Evolutionary conservation across 108 stramenopile species (phyloP), one percentile per base, ranked within the genome.

Genomic region (Skeletonema marinoi): DNA sequence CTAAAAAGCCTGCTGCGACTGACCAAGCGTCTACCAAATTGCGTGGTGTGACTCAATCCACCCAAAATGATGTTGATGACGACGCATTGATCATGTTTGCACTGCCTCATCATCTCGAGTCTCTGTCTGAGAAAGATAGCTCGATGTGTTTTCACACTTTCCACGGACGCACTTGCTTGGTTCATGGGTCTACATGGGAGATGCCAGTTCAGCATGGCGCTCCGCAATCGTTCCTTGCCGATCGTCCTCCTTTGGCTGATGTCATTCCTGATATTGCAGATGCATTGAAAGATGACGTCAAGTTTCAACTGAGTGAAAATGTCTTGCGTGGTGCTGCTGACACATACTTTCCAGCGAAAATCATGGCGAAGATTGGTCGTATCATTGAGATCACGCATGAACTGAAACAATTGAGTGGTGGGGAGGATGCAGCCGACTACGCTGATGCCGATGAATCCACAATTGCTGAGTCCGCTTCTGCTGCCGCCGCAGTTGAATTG

Each of bases 271-370:
- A 59, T 7, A 35, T 92, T 32, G 86, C 86, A 16, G 59, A 84
- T 25, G 86, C 86, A 17, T 32, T 96, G 9, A 48, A 36, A 9
- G 75, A 70, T 8, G 94, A 92, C 65, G 82, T 90, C 9, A 65
- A 75, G 16, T 97, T 84, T 70, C 39, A 79, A 16, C 36, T 98
- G 11, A 93, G 93, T 8, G 73, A 60, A 9, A 95, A 94, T 77
- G 94, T 92, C 61, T 58, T 85, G 73, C 61, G 86, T 35, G 98
- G 98, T 63, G 96, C 93, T 48, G 96, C 97, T 6, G 98, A 98
- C 64, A 98, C 98, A 0, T 98, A 98, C 81, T 98, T 98, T 78
- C 86, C 90, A 10, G 71, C 96, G 14, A 98, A 98, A 70, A 84
- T 93, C 74, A 68, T 98, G 14, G 94, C 97, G n/a, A 97, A 96